Conservation (phyloP, 495 filamentous ascomycete genomes). For the Penicillium nucicola region DNA sequence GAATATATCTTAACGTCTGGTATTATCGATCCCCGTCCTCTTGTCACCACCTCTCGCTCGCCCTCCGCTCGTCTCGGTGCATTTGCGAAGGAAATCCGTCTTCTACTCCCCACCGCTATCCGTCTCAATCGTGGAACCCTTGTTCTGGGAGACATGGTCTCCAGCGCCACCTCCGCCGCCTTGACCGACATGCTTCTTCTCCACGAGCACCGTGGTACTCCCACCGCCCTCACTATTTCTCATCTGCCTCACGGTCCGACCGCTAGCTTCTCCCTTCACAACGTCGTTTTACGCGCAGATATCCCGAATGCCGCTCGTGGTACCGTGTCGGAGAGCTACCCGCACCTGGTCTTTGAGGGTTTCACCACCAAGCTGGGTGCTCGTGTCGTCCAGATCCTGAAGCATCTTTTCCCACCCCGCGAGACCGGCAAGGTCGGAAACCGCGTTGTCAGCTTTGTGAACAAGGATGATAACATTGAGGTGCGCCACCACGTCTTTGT, state of each 20-base stretch:
- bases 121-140: constrained; percentile 89
- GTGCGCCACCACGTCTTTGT: constrained; percentile 81
- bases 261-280: constrained; percentile 86
- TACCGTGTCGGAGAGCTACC: constrained; percentile 91
- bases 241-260: constrained; percentile 95
- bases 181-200: constrained; percentile 84
- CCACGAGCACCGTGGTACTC: constrained; percentile 91
- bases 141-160: constrained; percentile 78
- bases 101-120: constrained; percentile 87
- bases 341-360: constrained; percentile 92
- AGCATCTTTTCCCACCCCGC: constrained; percentile 91
- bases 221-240: constrained; percentile 84
- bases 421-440: constrained; percentile 81
- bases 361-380: constrained; percentile 81
- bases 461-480: constrained; percentile 92
- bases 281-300: constrained; percentile 90
- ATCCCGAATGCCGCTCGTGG: constrained; percentile 84
- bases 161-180: constrained; percentile 71
- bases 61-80: constrained; percentile 79
- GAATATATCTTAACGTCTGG: constrained; percentile 87
- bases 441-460: constrained; percentile 89
- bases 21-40: constrained; percentile 77
- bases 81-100: constrained; percentile 93
- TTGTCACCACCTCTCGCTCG: constrained; percentile 90
- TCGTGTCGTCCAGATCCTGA: constrained; percentile 83